phyloP scores from a whole-genome alignment of 2,329 filamentous ascomycete genomes.

The Talaromyces pinophilus region DNA sequence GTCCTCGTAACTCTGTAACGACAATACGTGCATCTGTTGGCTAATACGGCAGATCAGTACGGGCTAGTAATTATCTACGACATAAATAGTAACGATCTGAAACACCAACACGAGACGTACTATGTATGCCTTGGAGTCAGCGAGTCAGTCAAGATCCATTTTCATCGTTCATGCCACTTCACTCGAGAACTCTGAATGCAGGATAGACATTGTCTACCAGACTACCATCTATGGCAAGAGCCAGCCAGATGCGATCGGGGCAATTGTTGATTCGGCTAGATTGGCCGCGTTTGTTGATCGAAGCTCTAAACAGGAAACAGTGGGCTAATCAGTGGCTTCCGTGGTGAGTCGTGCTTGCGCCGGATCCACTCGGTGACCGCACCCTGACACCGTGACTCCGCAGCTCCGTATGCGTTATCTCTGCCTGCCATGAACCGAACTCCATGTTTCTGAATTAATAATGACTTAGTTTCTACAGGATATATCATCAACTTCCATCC shows the following conservation, averaged over 20 bases:
- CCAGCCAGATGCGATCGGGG: not conserved
- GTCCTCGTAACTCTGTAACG: not conserved
- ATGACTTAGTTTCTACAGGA: not conserved
- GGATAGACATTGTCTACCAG: not conserved
- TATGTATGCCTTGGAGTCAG: not conserved
- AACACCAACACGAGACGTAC: not conserved
- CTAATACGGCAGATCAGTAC: not conserved
- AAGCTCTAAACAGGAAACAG: not conserved
- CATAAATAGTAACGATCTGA: slow-evolving; percentile 1
- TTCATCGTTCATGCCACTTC: not conserved
- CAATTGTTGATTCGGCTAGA: not conserved
- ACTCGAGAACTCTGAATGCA: not conserved
- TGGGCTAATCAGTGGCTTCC: not conserved
- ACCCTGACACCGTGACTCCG: slow-evolving; percentile 7
- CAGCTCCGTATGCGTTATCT: slow-evolving; percentile 6
- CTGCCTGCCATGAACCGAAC: not conserved
- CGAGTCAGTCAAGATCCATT: not conserved
- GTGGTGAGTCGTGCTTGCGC: not conserved
- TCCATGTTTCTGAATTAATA: not conserved
- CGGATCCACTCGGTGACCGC: not conserved
- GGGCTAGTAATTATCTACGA: not conserved
- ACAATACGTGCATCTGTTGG: not conserved
- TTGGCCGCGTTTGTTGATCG: slow-evolving; percentile 1
- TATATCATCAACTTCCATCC: not conserved
- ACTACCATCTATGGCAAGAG: too few species aligned